Conservation (phyloP, 2,329 filamentous ascomycete species). For the Herpotrichia juniperi region DNA sequence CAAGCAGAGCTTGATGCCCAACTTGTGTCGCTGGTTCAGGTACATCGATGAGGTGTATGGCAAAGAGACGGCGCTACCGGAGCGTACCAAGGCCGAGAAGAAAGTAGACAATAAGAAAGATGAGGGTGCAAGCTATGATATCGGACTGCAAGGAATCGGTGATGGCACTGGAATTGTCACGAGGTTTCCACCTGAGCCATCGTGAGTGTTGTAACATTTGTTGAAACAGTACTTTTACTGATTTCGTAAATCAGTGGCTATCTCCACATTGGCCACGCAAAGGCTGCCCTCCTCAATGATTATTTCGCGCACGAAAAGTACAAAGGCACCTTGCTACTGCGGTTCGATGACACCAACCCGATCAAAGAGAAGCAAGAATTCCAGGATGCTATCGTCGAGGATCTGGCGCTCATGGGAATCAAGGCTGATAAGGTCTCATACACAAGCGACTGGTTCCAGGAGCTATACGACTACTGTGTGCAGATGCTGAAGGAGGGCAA, state of each 20-base stretch:
- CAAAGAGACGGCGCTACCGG: slow-evolving; percentile 75
- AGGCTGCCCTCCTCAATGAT: slow-evolving; percentile 90
- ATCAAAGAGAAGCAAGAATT: slow-evolving; percentile 97
- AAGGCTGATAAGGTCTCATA: slow-evolving; percentile 85
- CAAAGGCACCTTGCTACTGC: slow-evolving; percentile 86
- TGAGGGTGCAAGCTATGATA: slow-evolving; percentile 86
- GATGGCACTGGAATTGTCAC: slow-evolving; percentile 79
- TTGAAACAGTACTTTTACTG: neutral
- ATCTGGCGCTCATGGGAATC: slow-evolving; percentile 89
- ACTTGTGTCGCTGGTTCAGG: slow-evolving; percentile 84
- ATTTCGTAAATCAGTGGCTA: slow-evolving; percentile 62
- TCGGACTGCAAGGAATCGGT: slow-evolving; percentile 82
- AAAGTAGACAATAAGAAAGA: slow-evolving; percentile 69
- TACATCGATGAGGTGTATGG: slow-evolving; percentile 83
- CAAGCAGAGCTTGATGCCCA: slow-evolving; percentile 76
- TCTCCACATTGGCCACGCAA: slow-evolving; percentile 94
- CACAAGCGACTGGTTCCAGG: slow-evolving; percentile 94
- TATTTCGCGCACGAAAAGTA: slow-evolving; percentile 96
- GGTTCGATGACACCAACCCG: slow-evolving; percentile 97
- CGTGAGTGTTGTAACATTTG: slow-evolving; percentile 57
- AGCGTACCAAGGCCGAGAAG: slow-evolving; percentile 48
- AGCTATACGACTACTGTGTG: slow-evolving; percentile 85
- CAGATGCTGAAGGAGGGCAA: slow-evolving; percentile 84
- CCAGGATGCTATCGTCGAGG: slow-evolving; percentile 91
- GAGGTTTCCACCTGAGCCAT: slow-evolving; percentile 92